Base-by-base conservation (phyloP, 2,329 filamentous ascomycete species). In the Penicillium oxalicum region DNA sequence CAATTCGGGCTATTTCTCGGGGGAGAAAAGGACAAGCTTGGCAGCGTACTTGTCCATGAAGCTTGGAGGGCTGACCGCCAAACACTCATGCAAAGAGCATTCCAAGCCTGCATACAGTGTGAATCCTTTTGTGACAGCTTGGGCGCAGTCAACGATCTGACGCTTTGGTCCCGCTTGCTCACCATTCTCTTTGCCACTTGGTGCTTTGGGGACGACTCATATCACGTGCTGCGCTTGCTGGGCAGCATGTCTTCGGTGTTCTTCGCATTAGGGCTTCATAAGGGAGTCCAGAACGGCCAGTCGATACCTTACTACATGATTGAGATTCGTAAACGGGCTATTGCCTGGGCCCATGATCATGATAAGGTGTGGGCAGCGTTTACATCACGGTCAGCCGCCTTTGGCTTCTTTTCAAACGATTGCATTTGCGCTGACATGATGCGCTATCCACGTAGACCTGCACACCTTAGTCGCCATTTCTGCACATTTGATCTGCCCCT, bases 181-280 rank as follows among this genome's bases (percentile, higher is more conserved):
- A 39, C 26, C 11, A 40, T 46, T 7, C 44, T 47, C 6, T 43
- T 46, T 12, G 48, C 48, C 7, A 47, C 48, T n/a, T 50, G 48
- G 48, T 47, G 44, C 34, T 50, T 50, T 50, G 48, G 48, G 9
- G 48, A 47, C 24, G 48, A 50, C 29, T 50, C 48, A 2, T 50
- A 46, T 33, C 48, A 47, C 46, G 48, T 40, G 2, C n/a, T 46
- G 35, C 48, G 48, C 4, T 29, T 50, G 13, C 6, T 47, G 11
- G 48, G 48, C 40, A 47, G 35, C 26, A 43, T 50, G 35, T 34
- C 44, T 27, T 47, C 48, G 6, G 40, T 47, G 9, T 46, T 50
- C 13, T 27, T 44, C 12, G 48, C 44, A 27, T 35, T 50, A 35
- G 48, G 48, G 3, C 46, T 50, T 24, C 44, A 50, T n/a, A 47